These are phyloP conservation scores for Pachysandra terminalis DNA, from an alignment of 164 flowering plant genomes.

Conservation along the genomic window DNA sequence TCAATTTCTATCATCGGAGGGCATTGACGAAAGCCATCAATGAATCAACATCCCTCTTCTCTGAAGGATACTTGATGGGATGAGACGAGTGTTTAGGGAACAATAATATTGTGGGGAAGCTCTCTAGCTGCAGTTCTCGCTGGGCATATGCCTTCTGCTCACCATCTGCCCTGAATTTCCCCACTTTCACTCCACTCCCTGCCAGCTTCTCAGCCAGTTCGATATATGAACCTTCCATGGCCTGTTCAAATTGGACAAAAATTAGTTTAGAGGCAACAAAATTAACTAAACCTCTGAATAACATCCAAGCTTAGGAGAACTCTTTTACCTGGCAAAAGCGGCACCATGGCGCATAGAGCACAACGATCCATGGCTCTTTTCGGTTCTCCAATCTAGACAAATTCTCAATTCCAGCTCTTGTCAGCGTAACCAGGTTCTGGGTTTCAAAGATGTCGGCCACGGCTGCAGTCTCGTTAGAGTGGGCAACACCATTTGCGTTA, in stretches of 20 bases:
- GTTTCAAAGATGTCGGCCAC: constrained; percentile 55
- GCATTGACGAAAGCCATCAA: constrained; percentile 79
- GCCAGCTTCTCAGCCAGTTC: constrained; percentile 74
- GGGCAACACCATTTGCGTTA: constrained; percentile 38
- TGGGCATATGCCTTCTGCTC: constrained; percentile 79
- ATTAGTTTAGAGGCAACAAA: not conserved
- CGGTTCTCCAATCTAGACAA: constrained; percentile 54
- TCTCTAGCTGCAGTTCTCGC: constrained; percentile 67
- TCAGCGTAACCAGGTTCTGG: constrained; percentile 49
- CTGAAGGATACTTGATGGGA: constrained; percentile 78
- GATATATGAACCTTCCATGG: constrained; percentile 75
- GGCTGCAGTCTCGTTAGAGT: constrained; percentile 24
- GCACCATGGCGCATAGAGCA: constrained; percentile 98
- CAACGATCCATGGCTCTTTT: constrained; percentile 84
- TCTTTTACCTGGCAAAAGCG: constrained; percentile 79
- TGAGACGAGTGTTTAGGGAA: constrained; percentile 76
- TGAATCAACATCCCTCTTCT: constrained; percentile 88
- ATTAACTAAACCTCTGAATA: not conserved
- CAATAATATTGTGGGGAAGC: constrained; percentile 91
- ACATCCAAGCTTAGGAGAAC: not conserved
- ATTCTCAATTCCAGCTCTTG: constrained; percentile 77
- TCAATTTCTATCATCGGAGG: constrained; percentile 39
- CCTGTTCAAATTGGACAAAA: constrained; percentile 34
- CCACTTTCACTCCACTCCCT: constrained; percentile 75
- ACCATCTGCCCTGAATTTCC: constrained; percentile 86